Conservation (phyloP, 164 flowering plant genomes). For the Brasenia schreberi region DNA sequence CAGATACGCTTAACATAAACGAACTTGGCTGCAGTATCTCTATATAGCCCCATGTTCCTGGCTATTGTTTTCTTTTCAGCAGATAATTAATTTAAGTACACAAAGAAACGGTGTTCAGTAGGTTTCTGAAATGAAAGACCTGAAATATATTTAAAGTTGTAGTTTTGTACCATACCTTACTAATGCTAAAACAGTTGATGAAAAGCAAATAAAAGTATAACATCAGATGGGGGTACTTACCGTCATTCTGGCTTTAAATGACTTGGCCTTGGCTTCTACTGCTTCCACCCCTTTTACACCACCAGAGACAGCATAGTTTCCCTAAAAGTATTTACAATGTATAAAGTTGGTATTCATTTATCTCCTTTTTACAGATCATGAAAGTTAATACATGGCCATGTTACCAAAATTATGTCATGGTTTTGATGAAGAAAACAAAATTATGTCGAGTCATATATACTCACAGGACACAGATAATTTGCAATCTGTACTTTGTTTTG, state of each 20-base stretch:
- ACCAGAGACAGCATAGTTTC: conserved; percentile 98
- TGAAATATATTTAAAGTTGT: not conserved
- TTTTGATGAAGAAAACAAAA: not conserved
- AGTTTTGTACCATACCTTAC: not conserved
- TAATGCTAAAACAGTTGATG: not conserved
- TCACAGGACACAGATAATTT: conserved; percentile 86
- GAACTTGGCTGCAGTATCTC: not conserved
- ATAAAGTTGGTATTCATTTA: not conserved
- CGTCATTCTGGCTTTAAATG: conserved; percentile 97
- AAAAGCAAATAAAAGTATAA: not conserved
- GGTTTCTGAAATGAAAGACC: not conserved
- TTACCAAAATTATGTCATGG: not conserved
- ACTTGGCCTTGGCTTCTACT: conserved; percentile 93
- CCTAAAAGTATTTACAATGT: conserved; percentile 24
- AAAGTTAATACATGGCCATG: too few species aligned
- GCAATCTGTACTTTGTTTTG: conserved; percentile 89
- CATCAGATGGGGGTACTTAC: conserved; percentile 20
- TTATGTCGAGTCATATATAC: conserved; percentile 4
- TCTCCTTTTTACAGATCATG: too few species aligned
- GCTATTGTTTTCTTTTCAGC: too few species aligned
- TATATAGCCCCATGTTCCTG: too few species aligned
- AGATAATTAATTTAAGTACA: too few species aligned
- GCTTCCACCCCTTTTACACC: conserved; percentile 90
- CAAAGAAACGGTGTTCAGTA: too few species aligned
- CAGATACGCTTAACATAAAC: not conserved